phyloP scores from a whole-genome alignment of 1,139 yeast genomes.

The Scheffersomyces insectosa region DNA sequence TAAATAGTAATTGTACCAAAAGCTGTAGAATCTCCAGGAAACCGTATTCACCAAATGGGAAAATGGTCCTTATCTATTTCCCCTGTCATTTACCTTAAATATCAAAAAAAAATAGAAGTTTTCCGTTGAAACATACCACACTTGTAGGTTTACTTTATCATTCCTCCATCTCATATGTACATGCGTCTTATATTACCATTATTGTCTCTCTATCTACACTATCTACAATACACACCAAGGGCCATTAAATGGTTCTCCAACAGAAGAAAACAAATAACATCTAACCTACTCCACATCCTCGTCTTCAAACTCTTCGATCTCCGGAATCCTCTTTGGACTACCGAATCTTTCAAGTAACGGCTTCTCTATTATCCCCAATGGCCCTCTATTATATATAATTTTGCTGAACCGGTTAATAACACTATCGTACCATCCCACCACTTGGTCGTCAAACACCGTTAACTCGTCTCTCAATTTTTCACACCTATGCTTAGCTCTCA shows the following conservation, averaged over 20 bases:
- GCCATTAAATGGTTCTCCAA: neutral
- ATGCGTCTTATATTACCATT: no score
- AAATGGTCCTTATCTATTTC: no score
- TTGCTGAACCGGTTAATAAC: conserved; percentile 36
- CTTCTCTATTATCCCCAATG: conserved; percentile 45
- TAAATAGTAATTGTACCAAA: no score
- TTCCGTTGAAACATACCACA: no score
- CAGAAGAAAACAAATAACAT: neutral
- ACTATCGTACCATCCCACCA: conserved; percentile 36
- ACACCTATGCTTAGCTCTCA: conserved; percentile 29
- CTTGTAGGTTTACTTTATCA: neutral
- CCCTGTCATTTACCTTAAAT: no score
- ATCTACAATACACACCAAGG: no score
- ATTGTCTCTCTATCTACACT: no score
- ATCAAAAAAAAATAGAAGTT: no score
- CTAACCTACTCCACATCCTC: conserved; percentile 36
- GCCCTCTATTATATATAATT: conserved; percentile 43
- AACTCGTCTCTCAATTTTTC: conserved; percentile 23
- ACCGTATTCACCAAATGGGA: no score
- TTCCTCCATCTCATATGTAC: neutral
- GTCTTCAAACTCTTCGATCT: conserved; percentile 45
- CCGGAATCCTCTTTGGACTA: conserved; percentile 30
- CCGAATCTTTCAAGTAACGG: conserved; percentile 44
- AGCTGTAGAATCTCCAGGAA: no score
- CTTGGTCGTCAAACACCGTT: conserved; percentile 12